phyloP scores from a whole-genome alignment of 2,329 filamentous ascomycete genomes.

The Alternaria longipes region DNA sequence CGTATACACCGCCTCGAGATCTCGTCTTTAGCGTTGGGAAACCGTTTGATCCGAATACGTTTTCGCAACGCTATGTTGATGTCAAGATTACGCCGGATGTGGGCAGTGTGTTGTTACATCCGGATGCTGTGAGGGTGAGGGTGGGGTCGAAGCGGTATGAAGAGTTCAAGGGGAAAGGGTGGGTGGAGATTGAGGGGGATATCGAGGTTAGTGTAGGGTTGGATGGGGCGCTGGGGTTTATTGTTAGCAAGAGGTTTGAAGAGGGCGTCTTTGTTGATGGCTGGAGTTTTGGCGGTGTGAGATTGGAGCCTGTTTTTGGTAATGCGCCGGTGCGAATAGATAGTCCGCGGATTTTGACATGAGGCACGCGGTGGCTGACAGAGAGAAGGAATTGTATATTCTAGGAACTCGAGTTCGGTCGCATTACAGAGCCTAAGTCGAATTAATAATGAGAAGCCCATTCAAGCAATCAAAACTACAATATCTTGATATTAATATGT shows the following conservation, averaged over 20 bases:
- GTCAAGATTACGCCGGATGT: slow-evolving; percentile 51
- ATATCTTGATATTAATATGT: too few species aligned
- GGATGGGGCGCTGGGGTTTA: slow-evolving; percentile 50
- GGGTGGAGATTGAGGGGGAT: slow-evolving; percentile 52
- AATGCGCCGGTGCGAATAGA: slow-evolving; percentile 5
- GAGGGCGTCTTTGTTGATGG: slow-evolving; percentile 45
- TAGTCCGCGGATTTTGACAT: slow-evolving; percentile 17
- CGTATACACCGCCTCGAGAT: slow-evolving; percentile 35
- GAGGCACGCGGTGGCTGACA: too few species aligned
- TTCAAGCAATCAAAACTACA: too few species aligned
- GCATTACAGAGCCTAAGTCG: neutral
- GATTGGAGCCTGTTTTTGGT: slow-evolving; percentile 48
- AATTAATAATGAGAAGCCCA: neutral
- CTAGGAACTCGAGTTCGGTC: too few species aligned
- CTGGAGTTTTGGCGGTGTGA: slow-evolving; percentile 53
- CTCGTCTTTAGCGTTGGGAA: slow-evolving; percentile 51
- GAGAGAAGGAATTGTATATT: too few species aligned
- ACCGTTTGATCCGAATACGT: slow-evolving; percentile 46
- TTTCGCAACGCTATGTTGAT: slow-evolving; percentile 47
- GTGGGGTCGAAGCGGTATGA: slow-evolving; percentile 43
- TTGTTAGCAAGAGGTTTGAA: slow-evolving; percentile 47
- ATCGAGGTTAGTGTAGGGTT: slow-evolving; percentile 48
- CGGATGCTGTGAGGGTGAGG: slow-evolving; percentile 50
- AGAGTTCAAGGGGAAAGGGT: slow-evolving; percentile 44
- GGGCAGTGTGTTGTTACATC: slow-evolving; percentile 49